Conservation (phyloP, 257 asterid species). For the Echium plantagineum region DNA sequence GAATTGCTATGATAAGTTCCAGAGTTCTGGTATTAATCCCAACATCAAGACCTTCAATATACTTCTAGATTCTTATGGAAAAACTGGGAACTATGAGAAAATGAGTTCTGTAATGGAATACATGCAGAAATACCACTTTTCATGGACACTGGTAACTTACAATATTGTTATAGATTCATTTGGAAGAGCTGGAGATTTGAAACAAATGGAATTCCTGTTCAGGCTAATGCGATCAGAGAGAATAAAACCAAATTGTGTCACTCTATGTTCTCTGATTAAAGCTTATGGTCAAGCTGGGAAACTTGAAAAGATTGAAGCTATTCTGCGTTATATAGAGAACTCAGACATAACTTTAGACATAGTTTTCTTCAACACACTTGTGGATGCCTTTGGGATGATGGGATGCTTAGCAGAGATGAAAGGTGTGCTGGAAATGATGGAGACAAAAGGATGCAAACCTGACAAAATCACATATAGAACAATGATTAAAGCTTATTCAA, state of each 20-base stretch:
- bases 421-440: slow-evolving; percentile 72
- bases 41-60: slow-evolving; percentile 80
- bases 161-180: slow-evolving; percentile 87
- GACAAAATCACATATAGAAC: slow-evolving; percentile 72
- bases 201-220: slow-evolving; percentile 74
- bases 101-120: slow-evolving; percentile 89
- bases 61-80: slow-evolving; percentile 75
- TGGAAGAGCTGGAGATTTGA: slow-evolving; percentile 72
- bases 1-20: slow-evolving; percentile 81
- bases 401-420: slow-evolving; percentile 77
- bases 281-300: slow-evolving; percentile 68
- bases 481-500: slow-evolving; percentile 60
- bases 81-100: slow-evolving; percentile 63
- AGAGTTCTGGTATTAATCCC: slow-evolving; percentile 76
- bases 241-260: slow-evolving; percentile 63
- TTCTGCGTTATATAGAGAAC: slow-evolving; percentile 47
- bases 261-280: slow-evolving; percentile 72
- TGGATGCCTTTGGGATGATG: slow-evolving; percentile 85
- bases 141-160: slow-evolving; percentile 80
- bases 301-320: slow-evolving; percentile 47
- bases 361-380: slow-evolving; percentile 74
- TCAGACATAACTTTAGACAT: slow-evolving; percentile 69
- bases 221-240: slow-evolving; percentile 88
- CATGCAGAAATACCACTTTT: slow-evolving; percentile 83
- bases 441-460: slow-evolving; percentile 51